Evolutionary conservation across 495 filamentous ascomycete species (phyloP), one percentile per base, ranked within the genome.

Genomic region (Margaritispora aquatica): DNA sequence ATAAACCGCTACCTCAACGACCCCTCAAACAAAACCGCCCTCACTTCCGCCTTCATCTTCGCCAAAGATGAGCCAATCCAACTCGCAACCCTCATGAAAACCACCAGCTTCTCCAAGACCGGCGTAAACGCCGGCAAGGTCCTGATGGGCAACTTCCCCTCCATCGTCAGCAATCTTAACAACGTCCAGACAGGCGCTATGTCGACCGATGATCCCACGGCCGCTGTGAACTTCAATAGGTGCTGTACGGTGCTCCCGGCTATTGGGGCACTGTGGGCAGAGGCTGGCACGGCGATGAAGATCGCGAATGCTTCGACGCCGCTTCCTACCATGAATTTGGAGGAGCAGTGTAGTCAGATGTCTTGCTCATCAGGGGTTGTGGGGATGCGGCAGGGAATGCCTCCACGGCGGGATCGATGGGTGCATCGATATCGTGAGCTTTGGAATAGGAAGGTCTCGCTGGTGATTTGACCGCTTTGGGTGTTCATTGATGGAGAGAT

Each of bases 321-420:
- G 27, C 68, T 66, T 26, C 61, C 67, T n/a, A n/a, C n/a, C n/a
- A n/a, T n/a, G 4, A 61, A 70, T 61, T 55, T 73, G 64, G 69
- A 64, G 13, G 63, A 68, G 61, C 47, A 53, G 15, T 63, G 64
- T 36, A 65, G 71, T 22, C 65, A 68, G 53, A 70, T 73, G 66
- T 55, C 54, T 47, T 60, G 31, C 8, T 65, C 66, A n/a, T 59
- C 71, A 19, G 58, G 62, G 9, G 64, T 71, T 20, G 69, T 19
- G 59, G 57, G 0, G 70, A 69, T 21, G 48, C 51, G 9, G 47
- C 7, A n/a, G 38, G 51, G 17, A 49, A 63, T 26, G 66, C 54
- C n/a, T 36, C 61, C 0, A 62, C 57, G 41, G 58, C 60, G 24
- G 15, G 31, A 21, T 20, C 19, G 34, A 24, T 44, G 7, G 19